Evolutionary conservation across 1,284 basidiomycete species (phyloP), one percentile per base, ranked within the genome.

Genomic region (Boletellus sp.): DNA sequence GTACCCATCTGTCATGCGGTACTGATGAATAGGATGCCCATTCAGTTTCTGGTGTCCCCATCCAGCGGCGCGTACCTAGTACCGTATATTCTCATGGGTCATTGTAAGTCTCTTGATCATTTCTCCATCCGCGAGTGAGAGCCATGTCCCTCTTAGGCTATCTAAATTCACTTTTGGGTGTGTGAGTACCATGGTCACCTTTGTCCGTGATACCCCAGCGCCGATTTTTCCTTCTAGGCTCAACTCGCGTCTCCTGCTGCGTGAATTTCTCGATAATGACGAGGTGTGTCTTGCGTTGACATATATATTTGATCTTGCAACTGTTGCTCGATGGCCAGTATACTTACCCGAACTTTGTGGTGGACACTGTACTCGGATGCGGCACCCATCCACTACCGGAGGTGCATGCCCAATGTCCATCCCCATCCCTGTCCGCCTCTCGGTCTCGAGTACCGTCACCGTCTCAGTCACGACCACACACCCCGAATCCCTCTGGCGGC

Each of bases 41-140:
- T 1, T 11, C 21, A 64, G 61, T 64, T 64, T 52, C 41, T 64
- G 20, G 62, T 52, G 11, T 64, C 64, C 29, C 62, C 64, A 10
- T 50, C 47, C 20, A 68, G 67, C n/a, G 62, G 65, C 16, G 62
- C 52, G 1, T 64, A 67, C 36, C 60, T 64, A 14, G 51, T 64
- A 8, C 62, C 62, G 0, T 64, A 68, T 26, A 64, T 64, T 36
- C 56, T 64, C 5, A 66, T 64, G 60, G 63, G 62, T 20, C 58
- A 68, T 40, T 64, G 66, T 59, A 16, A 30, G 60, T 42, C 26
- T 2, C 11, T 4, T 39, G 30, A n/a, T 43, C 10, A 2, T 9
- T 7, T n/a, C 17, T n/a, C 0, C 21, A 5, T 14, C 33, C 11
- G 37, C 11, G 0, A 40, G 11, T 29, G n/a, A n/a, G n/a, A n/a